These are phyloP conservation scores for Talaromyces liani DNA, from an alignment of 495 filamentous ascomycete species.

Conservation along the genomic window DNA sequence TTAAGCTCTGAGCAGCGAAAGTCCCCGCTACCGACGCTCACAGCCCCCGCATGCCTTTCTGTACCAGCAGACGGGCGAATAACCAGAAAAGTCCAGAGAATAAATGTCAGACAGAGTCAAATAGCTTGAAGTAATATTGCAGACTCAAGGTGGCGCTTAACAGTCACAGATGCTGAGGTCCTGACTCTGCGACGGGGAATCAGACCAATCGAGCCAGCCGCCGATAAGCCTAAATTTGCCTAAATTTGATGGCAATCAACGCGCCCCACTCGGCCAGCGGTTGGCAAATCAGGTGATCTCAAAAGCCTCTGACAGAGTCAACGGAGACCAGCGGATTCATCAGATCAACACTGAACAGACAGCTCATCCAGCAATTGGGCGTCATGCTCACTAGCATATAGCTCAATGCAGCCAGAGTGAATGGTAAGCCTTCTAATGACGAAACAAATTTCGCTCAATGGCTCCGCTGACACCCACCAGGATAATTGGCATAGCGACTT, in stretches of 20 bases:
- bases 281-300: constrained; percentile 1
- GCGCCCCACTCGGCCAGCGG: neutral
- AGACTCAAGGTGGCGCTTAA: neutral
- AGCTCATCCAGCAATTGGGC: neutral
- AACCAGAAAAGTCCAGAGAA: neutral
- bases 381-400: neutral
- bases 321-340: neutral
- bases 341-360: neutral
- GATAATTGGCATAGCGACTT: neutral
- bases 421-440: neutral
- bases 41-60: constrained; percentile 2
- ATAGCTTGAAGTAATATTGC: neutral
- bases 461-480: neutral
- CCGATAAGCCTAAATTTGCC: neutral
- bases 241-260: neutral
- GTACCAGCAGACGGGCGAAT: neutral
- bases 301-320: neutral
- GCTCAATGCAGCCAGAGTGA: neutral
- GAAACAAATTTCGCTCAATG: neutral
- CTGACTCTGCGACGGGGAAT: neutral
- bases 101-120: neutral
- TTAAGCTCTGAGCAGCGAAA: constrained; percentile 4
- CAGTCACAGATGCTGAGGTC: neutral
- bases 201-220: constrained; percentile 1
- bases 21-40: neutral